phyloP scores from a whole-genome alignment of 148 eudicot species.

The Beta vulgaris region DNA sequence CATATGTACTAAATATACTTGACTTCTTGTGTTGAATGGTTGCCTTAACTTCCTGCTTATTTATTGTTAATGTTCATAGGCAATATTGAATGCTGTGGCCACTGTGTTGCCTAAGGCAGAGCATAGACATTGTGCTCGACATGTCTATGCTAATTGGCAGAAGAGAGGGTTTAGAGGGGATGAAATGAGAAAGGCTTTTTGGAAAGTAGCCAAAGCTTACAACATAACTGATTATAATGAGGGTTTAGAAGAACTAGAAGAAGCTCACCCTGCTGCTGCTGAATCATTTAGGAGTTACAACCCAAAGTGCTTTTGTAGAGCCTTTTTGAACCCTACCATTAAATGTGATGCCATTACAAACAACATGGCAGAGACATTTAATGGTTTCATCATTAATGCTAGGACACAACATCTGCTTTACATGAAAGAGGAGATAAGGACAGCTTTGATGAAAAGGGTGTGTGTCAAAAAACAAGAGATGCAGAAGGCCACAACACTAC shows the following conservation, averaged over 20 bases:
- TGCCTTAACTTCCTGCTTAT: too few species aligned
- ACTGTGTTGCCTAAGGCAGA: background rate
- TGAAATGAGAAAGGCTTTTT: background rate
- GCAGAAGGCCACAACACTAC: background rate
- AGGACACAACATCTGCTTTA: background rate
- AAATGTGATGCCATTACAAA: too few species aligned
- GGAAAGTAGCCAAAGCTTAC: background rate
- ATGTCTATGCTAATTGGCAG: background rate
- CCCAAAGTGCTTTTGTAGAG: background rate
- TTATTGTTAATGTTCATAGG: background rate
- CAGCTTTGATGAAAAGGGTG: too few species aligned
- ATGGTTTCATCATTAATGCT: background rate
- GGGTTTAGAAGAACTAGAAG: background rate
- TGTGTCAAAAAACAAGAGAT: background rate
- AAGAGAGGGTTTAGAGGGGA: constrained; percentile 3
- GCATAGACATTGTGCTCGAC: background rate
- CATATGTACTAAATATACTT: too few species aligned
- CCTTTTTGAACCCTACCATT: background rate
- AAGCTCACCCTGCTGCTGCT: background rate
- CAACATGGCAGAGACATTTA: too few species aligned
- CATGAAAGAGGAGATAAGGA: background rate
- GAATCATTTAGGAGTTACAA: background rate
- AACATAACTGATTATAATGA: background rate
- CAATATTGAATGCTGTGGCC: background rate
- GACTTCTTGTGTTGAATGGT: background rate